Conservation (phyloP, 768 basidiomycete genomes). For the Termitomyces sp. region DNA sequence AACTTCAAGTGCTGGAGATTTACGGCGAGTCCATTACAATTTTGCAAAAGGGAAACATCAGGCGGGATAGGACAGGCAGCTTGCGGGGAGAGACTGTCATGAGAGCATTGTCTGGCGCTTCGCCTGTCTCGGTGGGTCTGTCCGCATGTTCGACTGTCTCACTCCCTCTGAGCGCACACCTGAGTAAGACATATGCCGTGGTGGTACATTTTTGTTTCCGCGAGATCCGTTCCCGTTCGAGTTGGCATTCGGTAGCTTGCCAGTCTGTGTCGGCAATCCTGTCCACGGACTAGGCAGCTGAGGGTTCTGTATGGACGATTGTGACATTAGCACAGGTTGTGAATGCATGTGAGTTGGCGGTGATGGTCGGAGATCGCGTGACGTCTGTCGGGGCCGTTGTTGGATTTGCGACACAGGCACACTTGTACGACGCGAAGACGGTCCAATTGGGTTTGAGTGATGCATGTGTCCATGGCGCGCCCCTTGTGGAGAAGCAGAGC, state of each 20-base stretch:
- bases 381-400: constrained; percentile 8
- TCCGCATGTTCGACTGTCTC: constrained; percentile 8
- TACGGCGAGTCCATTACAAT: constrained; percentile 6
- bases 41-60: background rate
- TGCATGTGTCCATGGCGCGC: constrained; percentile 14
- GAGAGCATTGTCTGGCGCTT: constrained; percentile 12
- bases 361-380: constrained; percentile 12
- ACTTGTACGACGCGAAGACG: constrained; percentile 20
- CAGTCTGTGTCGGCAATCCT: constrained; percentile 31
- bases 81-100: background rate
- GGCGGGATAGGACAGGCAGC: background rate
- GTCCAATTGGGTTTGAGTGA: background rate
- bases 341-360: constrained; percentile 21
- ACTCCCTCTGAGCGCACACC: constrained; percentile 9
- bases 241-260: constrained; percentile 19
- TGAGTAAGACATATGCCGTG: constrained; percentile 10
- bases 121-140: constrained; percentile 8
- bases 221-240: constrained; percentile 4
- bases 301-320: constrained; percentile 19
- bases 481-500: constrained; percentile 9
- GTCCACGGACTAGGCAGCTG: constrained; percentile 38
- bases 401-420: constrained; percentile 13
- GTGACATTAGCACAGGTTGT: constrained; percentile 20
- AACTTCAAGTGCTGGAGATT: constrained; percentile 2
- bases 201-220: constrained; percentile 3